These are phyloP conservation scores for Phoenix dactylifera DNA, from an alignment of 176 grass and related monocot species.

Conservation along the genomic window DNA sequence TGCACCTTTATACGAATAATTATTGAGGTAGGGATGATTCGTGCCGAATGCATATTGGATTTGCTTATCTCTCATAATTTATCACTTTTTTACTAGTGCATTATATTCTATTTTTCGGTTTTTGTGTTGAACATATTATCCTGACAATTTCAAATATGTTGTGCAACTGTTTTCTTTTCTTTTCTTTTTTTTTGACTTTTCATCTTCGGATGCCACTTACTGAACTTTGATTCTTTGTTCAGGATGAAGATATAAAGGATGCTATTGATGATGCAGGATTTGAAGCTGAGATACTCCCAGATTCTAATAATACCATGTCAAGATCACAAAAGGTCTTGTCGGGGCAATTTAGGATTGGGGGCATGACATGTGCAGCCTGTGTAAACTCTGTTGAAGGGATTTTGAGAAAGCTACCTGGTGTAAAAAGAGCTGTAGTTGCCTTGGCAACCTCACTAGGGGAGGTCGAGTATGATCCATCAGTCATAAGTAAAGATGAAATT, in stretches of 20 bases:
- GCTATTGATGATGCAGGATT: slow-evolving; percentile 91
- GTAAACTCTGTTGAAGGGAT: slow-evolving; percentile 93
- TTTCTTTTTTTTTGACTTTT: too few relatives aligned
- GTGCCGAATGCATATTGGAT: too few relatives aligned
- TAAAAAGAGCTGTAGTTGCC: slow-evolving; percentile 79
- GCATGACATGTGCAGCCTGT: slow-evolving; percentile 91
- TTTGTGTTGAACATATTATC: too few relatives aligned
- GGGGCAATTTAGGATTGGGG: slow-evolving; percentile 84
- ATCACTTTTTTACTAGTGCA: too few relatives aligned
- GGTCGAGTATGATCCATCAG: slow-evolving; percentile 45
- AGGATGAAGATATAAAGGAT: slow-evolving; percentile 82
- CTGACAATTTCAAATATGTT: too few relatives aligned
- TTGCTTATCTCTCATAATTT: too few relatives aligned
- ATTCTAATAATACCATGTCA: slow-evolving; percentile 43
- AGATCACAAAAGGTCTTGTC: slow-evolving; percentile 57
- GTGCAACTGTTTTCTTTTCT: neutral
- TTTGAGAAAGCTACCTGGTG: slow-evolving; percentile 65
- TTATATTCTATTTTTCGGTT: too few relatives aligned
- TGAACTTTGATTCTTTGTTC: slow-evolving; percentile 26
- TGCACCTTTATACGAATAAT: too few relatives aligned
- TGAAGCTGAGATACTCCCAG: slow-evolving; percentile 72
- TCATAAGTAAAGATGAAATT: slow-evolving; percentile 60
- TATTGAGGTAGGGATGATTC: too few relatives aligned
- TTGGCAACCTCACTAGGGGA: slow-evolving; percentile 75
- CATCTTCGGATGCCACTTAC: neutral